Evolutionary conservation across 2,329 filamentous ascomycete species (phyloP).

Genomic region (Exophiala mesophila): DNA sequence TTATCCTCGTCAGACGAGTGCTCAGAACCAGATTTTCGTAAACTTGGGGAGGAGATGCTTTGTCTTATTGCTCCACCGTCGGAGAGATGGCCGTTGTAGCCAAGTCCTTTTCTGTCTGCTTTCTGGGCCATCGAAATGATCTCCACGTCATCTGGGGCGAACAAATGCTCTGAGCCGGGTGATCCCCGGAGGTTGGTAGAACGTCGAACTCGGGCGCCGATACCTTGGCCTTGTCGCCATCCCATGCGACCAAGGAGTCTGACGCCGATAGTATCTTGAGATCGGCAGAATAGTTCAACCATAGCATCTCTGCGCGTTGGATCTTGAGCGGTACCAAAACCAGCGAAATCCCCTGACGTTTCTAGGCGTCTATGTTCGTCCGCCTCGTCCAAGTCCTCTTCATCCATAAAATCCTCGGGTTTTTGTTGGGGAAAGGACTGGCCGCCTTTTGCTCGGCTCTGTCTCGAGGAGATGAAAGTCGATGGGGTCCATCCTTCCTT

Average conservation of each 20-base stretch:
- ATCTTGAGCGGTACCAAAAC: slow-evolving; percentile 64
- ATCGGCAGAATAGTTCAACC: slow-evolving; percentile 65
- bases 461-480: slow-evolving; percentile 84
- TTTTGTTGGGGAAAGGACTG: slow-evolving; percentile 52
- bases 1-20: slow-evolving; percentile 31
- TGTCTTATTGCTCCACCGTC: slow-evolving; percentile 25
- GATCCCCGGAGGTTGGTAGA: slow-evolving; percentile 57
- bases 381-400: slow-evolving; percentile 84
- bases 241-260: slow-evolving; percentile 88
- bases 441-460: slow-evolving; percentile 68
- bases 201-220: slow-evolving; percentile 79
- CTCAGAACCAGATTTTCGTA: slow-evolving; percentile 2
- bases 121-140: slow-evolving; percentile 53
- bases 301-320: slow-evolving; percentile 50
- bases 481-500: slow-evolving; percentile 97
- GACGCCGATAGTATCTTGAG: slow-evolving; percentile 79
- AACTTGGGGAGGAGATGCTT: neutral
- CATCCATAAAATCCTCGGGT: slow-evolving; percentile 95
- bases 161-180: slow-evolving; percentile 59
- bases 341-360: slow-evolving; percentile 68
- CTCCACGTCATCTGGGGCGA: slow-evolving; percentile 74
- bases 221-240: slow-evolving; percentile 89
- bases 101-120: slow-evolving; percentile 43
- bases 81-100: slow-evolving; percentile 39
- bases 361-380: slow-evolving; percentile 72